phyloP scores from a whole-genome alignment of 768 basidiomycete species.

The Kwoniella sp. region DNA sequence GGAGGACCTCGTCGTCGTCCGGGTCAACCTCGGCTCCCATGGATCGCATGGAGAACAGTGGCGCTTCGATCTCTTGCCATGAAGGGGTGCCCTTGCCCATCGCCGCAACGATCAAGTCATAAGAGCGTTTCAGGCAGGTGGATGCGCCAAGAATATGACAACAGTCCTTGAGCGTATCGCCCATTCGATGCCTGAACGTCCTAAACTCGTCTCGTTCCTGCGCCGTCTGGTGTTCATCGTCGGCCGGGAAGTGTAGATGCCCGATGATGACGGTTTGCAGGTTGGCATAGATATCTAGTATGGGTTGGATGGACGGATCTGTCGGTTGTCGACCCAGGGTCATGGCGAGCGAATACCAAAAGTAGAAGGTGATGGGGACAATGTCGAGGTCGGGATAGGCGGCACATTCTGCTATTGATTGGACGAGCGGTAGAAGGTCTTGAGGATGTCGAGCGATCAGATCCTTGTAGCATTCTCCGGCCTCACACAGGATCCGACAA shows the following conservation, averaged over 20 bases:
- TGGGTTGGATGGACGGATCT: constrained; percentile 52
- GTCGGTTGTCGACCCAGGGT: constrained; percentile 69
- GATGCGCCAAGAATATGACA: constrained; percentile 88
- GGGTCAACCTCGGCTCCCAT: constrained; percentile 94
- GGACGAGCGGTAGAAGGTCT: constrained; percentile 89
- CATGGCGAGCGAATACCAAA: constrained; percentile 97
- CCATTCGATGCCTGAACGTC: constrained; percentile 94
- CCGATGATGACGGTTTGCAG: constrained; percentile 80
- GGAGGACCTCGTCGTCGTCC: constrained; percentile 76
- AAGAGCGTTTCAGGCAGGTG: constrained; percentile 72
- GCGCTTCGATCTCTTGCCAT: constrained; percentile 98
- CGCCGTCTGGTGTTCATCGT: constrained; percentile 58
- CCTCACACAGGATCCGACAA: constrained; percentile 91
- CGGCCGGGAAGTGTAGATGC: constrained; percentile 86
- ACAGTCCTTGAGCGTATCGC: constrained; percentile 97
- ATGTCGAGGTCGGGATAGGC: constrained; percentile 91
- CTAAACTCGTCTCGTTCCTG: constrained; percentile 94
- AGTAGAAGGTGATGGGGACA: constrained; percentile 93
- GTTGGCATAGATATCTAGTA: constrained; percentile 73
- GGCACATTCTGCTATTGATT: constrained; percentile 88
- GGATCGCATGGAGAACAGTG: constrained; percentile 92
- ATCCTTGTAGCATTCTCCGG: constrained; percentile 89
- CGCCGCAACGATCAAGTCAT: constrained; percentile 71
- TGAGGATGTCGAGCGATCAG: constrained; percentile 84
- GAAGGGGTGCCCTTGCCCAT: constrained; percentile 61